Conservation (phyloP, 106 monocot genomes). For the Dendrobium nobile region DNA sequence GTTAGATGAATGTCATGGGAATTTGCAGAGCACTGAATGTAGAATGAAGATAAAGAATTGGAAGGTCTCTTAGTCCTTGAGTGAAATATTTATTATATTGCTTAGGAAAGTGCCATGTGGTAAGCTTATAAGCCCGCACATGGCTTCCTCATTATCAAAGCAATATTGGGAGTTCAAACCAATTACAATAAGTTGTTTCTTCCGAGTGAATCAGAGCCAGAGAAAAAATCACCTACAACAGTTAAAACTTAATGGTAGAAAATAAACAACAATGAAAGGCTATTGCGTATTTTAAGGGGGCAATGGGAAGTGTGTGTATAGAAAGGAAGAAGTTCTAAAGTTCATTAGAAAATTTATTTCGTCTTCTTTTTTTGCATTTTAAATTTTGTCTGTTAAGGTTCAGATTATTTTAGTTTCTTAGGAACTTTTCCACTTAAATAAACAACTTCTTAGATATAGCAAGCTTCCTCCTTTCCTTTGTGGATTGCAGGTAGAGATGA, state of each 20-base stretch:
- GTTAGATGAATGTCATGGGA: no score
- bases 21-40: no score
- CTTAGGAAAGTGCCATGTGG: constrained; percentile 16
- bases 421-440: not conserved
- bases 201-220: constrained; percentile 27
- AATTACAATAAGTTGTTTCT: not conserved
- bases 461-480: constrained; percentile 2
- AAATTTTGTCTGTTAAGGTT: not conserved
- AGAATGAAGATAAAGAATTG: no score
- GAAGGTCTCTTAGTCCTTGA: no score
- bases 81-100: not conserved
- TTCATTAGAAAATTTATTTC: no score
- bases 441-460: not conserved
- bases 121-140: constrained; percentile 33
- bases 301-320: no score
- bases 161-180: constrained; percentile 18
- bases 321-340: no score
- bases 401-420: not conserved
- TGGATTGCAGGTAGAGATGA: not conserved
- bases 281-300: no score
- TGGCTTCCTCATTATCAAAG: constrained; percentile 48
- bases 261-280: not conserved
- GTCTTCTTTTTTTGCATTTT: not conserved
- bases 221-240: not conserved
- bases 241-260: not conserved